Evolutionary conservation across 73 alveolate genomes (phyloP), one percentile per base, ranked within the genome.

Genomic region (Symbiodinium natans): DNA sequence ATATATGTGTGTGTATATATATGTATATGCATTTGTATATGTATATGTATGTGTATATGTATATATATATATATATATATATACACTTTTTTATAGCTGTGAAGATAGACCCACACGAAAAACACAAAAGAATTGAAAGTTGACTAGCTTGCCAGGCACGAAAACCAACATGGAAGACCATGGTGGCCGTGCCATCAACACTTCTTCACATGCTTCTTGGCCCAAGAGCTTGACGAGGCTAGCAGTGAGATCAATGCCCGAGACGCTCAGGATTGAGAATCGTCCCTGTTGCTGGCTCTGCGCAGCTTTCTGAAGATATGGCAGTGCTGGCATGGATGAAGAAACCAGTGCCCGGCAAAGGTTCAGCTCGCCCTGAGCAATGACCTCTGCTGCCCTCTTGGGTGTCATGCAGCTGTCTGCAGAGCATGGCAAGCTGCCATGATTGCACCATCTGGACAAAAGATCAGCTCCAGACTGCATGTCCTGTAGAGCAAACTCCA

Each of bases 401-500:
- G 97, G 97, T 29, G 97, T 71, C 48, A 82, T 41, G 88, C 97
- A 90, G n/a, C 80, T 54, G 38, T 71, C 52, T 13, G 52, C 21
- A 68, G 31, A 38, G 59, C 97, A 90, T 1, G 97, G 97, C 89
- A 90, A 42, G 88, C 38, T 71, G 88, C 97, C 97, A 27, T 71
- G 82, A n/a, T 90, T 84, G 80, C 97, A 90, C 97, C 97, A 90
- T 85, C 97, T 80, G 56, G 38, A 38, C 88, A 63, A n/a, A 29
- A 63, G 31, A 36, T 63, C 80, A 29, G 38, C 36, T 23, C 80
- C 80, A 63, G 38, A 25, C 33, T 63, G 80, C 36, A 29, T 29
- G 36, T 63, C 80, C 27, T 63, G 36, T 23, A 63, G 80, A 2
- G 80, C 80, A 29, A 36, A 3, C 36, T 27, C 80, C 1, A 29